These are phyloP conservation scores for Ogataea methanolica DNA, from an alignment of 805 yeast genomes.

Conservation along the genomic window DNA sequence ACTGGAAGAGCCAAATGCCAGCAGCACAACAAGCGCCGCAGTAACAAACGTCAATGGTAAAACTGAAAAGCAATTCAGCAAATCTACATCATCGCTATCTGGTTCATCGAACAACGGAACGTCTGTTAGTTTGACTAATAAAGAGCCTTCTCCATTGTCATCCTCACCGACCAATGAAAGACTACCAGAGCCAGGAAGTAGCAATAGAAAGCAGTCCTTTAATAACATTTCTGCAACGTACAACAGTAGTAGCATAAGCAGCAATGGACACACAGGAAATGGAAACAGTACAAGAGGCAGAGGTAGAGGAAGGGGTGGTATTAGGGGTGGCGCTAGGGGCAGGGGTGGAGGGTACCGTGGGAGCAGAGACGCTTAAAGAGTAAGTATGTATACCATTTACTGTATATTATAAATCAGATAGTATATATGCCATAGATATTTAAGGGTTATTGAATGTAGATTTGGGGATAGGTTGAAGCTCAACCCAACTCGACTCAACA, in stretches of 20 bases:
- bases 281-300: conserved; percentile 3
- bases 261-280: neutral
- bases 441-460: too few relatives aligned
- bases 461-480: too few relatives aligned
- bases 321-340: conserved; percentile 14
- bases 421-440: too few relatives aligned
- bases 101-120: neutral
- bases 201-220: conserved; percentile 2
- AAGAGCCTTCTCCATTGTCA: conserved; percentile 2
- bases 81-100: neutral
- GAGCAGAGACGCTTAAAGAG: neutral
- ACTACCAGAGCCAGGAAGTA: neutral
- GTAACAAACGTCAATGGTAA: neutral
- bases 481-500: too few relatives aligned
- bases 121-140: neutral
- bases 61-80: neutral
- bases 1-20: neutral
- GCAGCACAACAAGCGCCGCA: neutral
- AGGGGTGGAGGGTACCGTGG: conserved; percentile 8
- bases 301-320: conserved; percentile 5
- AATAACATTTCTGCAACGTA: conserved; percentile 5
- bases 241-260: neutral
- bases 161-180: neutral
- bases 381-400: too few relatives aligned
- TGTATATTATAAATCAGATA: too few relatives aligned